Conservation (phyloP, 306 rosid genomes). For the Fragaria iinumae region DNA sequence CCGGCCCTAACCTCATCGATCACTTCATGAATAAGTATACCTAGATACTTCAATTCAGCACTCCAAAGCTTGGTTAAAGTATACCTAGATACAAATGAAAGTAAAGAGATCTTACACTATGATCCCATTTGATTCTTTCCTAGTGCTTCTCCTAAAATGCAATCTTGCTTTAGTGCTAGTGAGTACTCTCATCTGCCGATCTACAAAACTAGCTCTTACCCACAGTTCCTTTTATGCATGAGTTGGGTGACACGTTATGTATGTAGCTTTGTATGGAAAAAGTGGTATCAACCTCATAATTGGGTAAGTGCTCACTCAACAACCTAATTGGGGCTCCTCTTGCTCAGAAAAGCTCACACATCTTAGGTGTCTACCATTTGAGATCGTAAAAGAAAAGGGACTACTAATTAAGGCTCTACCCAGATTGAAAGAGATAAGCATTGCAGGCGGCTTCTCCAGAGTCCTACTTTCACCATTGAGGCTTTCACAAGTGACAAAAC, state of each 20-base stretch:
- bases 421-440: neutral
- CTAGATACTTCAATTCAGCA: too few relatives aligned
- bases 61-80: too few relatives aligned
- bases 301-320: neutral
- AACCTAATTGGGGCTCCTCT: neutral
- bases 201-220: neutral
- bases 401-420: neutral
- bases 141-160: neutral
- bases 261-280: neutral
- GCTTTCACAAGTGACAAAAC: neutral
- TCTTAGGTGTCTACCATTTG: conserved; percentile 8
- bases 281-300: neutral
- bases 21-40: too few relatives aligned
- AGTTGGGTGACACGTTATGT: neutral
- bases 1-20: too few relatives aligned
- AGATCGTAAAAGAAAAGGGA: neutral
- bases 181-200: neutral
- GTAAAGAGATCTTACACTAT: too few relatives aligned
- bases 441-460: neutral
- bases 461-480: neutral
- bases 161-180: neutral
- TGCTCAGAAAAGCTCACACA: neutral
- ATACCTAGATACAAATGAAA: too few relatives aligned
- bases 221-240: neutral
- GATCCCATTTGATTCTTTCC: neutral